phyloP scores from a whole-genome alignment of 768 basidiomycete genomes.

The Russula sp. region DNA sequence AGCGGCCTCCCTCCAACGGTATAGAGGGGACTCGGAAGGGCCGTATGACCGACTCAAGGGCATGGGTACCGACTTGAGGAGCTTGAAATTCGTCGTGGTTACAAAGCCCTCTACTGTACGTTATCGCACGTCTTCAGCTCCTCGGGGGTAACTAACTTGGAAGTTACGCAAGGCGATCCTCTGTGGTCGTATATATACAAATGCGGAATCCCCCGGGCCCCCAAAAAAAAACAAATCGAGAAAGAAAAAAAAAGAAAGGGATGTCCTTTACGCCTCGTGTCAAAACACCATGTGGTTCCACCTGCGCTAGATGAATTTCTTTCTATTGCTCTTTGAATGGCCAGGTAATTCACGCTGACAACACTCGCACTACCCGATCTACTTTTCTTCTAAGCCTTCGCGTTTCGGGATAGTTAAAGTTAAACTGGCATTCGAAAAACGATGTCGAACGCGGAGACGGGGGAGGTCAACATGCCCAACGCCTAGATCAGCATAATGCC shows the following conservation, averaged over 20 bases:
- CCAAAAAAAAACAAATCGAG: no score
- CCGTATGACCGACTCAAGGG: background rate
- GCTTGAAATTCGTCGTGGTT: background rate
- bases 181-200: background rate
- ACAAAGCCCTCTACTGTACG: background rate
- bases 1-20: no score
- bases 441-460: background rate
- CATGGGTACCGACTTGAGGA: background rate
- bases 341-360: background rate
- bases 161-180: background rate
- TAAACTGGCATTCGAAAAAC: background rate
- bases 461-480: no score
- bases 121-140: background rate
- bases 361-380: background rate
- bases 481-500: no score
- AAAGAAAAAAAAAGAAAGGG: background rate
- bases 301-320: no score
- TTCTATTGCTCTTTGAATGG: no score
- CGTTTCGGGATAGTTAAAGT: background rate
- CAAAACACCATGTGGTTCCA: background rate
- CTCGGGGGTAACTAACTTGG: background rate
- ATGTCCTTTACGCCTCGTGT: background rate
- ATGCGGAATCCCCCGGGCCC: background rate
- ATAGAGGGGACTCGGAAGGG: no score
- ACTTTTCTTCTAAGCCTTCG: background rate